Base-by-base conservation (phyloP, 768 basidiomycete genomes). In the Rhodotorula sphaerocarpa region DNA sequence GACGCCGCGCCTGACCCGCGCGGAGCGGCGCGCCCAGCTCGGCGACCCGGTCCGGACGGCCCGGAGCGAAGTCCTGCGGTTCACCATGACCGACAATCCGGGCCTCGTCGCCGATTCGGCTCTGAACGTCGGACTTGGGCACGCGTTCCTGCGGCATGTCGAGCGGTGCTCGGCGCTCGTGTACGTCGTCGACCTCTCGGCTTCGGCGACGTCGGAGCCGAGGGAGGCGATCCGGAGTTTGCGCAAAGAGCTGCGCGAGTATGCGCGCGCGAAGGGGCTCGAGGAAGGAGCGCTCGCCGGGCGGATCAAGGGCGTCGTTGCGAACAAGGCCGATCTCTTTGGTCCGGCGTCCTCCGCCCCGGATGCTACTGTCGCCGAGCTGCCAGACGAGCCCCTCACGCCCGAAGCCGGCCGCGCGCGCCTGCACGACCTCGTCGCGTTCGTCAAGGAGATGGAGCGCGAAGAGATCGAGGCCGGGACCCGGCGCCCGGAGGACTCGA, bases 61-160 rank as follows among this genome's bases (percentile, higher is more conserved):
- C n/a, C 44, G 55, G 9, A 63, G 41, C 28, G 92, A 97, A 75
- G 76, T 79, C 7, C 86, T 89, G 74, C 82, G 95, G 15, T 95
- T 97, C 79, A 95, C 90, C 20, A 84, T 99, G 68, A 88, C 91
- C 42, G 95, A 99, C 76, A 97, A 96, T 73, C 95, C 95, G 0
- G 95, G 95, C 12, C 83, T 97, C 48, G 84, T 97, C 59, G 81
- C 83, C 14, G 79, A 81, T 20, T 88, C 91, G 5, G 87, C 89
- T 5, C 84, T 89, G 71, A 88, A 93, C 73, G 84, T 90, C 52
- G 95, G 92, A 6, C 81, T 97, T 3, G 95, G 93, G 0, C 90
- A 96, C 75, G 86, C 87, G 2, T 97, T 97, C 79, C 76, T 99
- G 33, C 83, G 90, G 18, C 86, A 89, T 1, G 88, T 97, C 75